These are phyloP conservation scores for Apiospora koreana DNA, from an alignment of 2,329 filamentous ascomycete species.

Conservation along the genomic window DNA sequence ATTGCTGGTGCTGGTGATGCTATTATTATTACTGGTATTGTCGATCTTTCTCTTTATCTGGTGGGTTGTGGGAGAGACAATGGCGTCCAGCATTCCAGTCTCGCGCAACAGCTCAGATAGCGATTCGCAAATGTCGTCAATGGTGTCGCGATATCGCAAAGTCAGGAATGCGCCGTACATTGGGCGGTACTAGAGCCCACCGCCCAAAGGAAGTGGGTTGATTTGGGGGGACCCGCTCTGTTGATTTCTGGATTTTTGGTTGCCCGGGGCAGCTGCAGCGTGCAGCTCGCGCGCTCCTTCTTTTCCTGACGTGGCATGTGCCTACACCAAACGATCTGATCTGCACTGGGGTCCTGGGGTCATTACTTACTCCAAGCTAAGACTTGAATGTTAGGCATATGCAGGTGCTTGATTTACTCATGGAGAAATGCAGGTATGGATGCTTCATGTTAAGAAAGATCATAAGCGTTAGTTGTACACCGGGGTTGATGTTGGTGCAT, in stretches of 20 bases:
- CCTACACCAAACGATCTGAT: constrained; percentile 1
- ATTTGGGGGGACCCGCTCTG: background rate
- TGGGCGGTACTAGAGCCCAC: background rate
- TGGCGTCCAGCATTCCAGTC: constrained; percentile 9
- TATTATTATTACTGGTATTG: background rate
- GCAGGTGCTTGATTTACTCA: background rate
- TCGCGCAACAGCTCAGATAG: constrained; percentile 3
- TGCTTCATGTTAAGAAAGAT: background rate
- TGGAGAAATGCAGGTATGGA: background rate
- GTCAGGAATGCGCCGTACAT: constrained; percentile 25
- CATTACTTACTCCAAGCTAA: background rate
- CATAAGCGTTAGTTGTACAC: background rate
- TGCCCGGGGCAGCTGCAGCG: background rate
- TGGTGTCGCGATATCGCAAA: constrained; percentile 25
- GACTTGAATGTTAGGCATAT: background rate
- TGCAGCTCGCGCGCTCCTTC: background rate
- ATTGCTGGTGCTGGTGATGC: background rate
- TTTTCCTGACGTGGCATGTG: constrained; percentile 3
- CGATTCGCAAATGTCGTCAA: constrained; percentile 20
- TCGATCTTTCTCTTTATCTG: background rate
- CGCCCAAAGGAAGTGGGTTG: constrained; percentile 7
- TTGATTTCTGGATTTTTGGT: background rate
- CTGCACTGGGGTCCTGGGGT: background rate
- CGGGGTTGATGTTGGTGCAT: background rate
- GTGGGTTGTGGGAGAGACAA: background rate